Conservation (phyloP, 805 yeast genomes). For the Clavispora vitiphila region DNA sequence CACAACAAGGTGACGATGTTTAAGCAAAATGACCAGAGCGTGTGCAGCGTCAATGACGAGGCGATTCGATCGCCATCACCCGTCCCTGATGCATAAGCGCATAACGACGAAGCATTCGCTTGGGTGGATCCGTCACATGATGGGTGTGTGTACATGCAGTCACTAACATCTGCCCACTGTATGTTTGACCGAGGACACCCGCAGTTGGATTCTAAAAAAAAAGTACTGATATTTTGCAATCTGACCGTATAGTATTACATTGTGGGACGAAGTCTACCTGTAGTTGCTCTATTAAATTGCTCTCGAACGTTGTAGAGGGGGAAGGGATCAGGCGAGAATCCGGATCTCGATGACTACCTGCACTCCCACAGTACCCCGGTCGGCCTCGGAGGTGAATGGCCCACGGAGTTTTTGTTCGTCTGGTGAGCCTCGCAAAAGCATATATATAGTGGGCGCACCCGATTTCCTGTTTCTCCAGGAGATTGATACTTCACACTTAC, state of each 20-base stretch:
- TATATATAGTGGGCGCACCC: constrained; percentile 3
- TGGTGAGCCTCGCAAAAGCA: constrained; percentile 2
- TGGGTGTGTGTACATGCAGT: neutral
- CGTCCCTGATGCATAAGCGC: constrained; percentile 3
- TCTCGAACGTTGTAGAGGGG: no score
- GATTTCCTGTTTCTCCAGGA: neutral
- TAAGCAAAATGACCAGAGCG: constrained; percentile 25
- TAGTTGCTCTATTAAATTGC: no score
- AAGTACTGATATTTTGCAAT: neutral
- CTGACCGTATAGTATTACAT: no score
- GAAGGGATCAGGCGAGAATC: neutral
- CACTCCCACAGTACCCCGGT: constrained; percentile 4
- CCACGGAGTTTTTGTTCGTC: constrained; percentile 5
- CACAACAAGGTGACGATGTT: constrained; percentile 8
- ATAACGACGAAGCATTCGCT: neutral
- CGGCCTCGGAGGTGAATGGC: constrained; percentile 9
- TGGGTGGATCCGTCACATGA: neutral
- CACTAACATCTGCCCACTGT: neutral
- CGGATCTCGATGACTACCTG: neutral
- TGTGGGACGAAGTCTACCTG: no score
- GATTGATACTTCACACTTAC: no score
- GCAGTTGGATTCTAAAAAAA: neutral
- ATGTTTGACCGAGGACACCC: neutral
- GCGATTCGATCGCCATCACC: no score
- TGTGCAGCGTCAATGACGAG: constrained; percentile 18